A percentile compares a stretch with the other conserved stretches of the same genome.
phyloP scores from a whole-genome alignment of 805 yeast genomes.

The Saccharomycopsis malanga region DNA sequence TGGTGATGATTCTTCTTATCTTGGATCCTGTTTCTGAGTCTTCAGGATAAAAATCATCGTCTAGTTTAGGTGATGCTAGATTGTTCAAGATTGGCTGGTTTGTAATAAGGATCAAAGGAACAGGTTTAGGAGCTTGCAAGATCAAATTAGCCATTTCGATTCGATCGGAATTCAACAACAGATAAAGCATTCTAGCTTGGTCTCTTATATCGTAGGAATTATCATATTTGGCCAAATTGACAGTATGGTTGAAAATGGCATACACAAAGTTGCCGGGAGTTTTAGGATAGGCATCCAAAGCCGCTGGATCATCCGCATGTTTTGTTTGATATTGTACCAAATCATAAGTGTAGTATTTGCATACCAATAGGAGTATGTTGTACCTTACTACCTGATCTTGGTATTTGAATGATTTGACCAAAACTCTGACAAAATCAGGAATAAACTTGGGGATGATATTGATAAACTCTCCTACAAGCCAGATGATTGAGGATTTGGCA shows the following conservation, averaged over 20 bases:
- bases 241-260: slow-evolving; percentile 35
- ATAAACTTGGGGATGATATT: slow-evolving; percentile 42
- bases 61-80: slow-evolving; percentile 18
- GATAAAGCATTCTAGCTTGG: slow-evolving; percentile 65
- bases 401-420: slow-evolving; percentile 44
- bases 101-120: slow-evolving; percentile 34
- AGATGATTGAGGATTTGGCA: slow-evolving; percentile 78
- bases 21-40: neutral
- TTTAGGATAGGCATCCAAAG: slow-evolving; percentile 11
- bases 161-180: slow-evolving; percentile 45
- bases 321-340: slow-evolving; percentile 35
- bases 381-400: slow-evolving; percentile 57
- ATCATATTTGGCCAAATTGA: slow-evolving; percentile 69
- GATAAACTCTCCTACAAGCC: slow-evolving; percentile 86
- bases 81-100: slow-evolving; percentile 21
- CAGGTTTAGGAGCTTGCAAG: slow-evolving; percentile 71
- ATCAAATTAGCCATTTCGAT: slow-evolving; percentile 61
- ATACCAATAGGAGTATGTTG: slow-evolving; percentile 65
- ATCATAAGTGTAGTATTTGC: slow-evolving; percentile 59
- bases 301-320: slow-evolving; percentile 23
- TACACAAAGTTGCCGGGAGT: slow-evolving; percentile 15
- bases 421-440: slow-evolving; percentile 66
- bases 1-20: neutral
- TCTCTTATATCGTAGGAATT: slow-evolving; percentile 72
- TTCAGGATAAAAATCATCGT: slow-evolving; percentile 14